phyloP scores from a whole-genome alignment of 2,329 filamentous ascomycete genomes.

The Calonectria pteridis region DNA sequence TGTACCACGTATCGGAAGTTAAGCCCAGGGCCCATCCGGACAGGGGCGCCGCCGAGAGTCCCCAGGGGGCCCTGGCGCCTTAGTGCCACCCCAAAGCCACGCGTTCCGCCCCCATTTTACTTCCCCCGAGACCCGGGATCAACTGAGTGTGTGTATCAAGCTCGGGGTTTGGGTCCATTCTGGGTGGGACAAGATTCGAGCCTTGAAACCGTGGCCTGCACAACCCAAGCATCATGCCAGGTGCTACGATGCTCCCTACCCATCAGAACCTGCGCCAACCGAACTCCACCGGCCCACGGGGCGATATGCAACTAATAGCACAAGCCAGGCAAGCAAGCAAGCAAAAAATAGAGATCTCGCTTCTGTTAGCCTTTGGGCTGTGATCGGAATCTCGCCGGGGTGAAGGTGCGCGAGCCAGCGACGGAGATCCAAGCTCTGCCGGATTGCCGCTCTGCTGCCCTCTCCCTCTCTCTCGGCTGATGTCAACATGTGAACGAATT shows the following conservation, averaged over 20 bases:
- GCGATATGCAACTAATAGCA: background rate
- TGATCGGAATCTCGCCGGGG: background rate
- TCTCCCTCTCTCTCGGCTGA: background rate
- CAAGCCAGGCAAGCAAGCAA: background rate
- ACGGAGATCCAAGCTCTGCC: background rate
- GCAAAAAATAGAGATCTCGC: slow-evolving; percentile 8
- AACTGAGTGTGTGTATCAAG: background rate
- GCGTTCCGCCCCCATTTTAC: slow-evolving; percentile 25
- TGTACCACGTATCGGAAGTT: slow-evolving; percentile 42
- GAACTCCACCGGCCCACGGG: background rate
- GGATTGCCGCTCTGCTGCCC: background rate
- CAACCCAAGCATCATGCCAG: background rate
- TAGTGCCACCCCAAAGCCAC: slow-evolving; percentile 16
- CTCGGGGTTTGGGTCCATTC: background rate
- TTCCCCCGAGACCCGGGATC: slow-evolving; percentile 5
- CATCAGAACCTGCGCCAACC: background rate
- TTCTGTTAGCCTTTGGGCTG: slow-evolving; percentile 1
- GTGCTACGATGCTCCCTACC: background rate
- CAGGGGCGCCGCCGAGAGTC: slow-evolving; percentile 23
- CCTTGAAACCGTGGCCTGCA: slow-evolving; percentile 4
- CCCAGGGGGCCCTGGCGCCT: background rate
- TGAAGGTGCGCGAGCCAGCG: too few relatives aligned
- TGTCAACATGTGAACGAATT: background rate
- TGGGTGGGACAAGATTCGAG: slow-evolving; percentile 1
- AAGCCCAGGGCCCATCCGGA: slow-evolving; percentile 10